Evolutionary conservation across 345 rosid genomes (phyloP).

Genomic region (Toxicodendron radicans): DNA sequence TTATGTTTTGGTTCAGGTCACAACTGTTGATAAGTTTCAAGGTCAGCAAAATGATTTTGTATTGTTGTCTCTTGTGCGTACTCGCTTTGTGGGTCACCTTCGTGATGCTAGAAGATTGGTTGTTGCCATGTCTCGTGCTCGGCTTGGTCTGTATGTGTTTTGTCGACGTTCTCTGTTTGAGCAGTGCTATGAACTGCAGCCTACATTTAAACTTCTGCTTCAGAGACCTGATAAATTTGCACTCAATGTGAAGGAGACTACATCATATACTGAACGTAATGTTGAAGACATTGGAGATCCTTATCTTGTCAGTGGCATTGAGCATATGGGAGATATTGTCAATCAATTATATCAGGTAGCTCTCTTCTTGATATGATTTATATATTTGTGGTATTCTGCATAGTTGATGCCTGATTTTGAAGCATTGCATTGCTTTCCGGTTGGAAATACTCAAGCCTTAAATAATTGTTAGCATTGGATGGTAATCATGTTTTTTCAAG

Average conservation of each 20-base stretch:
- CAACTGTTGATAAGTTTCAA: slow-evolving; percentile 99
- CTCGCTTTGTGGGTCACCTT: slow-evolving; percentile 96
- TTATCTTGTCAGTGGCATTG: slow-evolving; percentile 57
- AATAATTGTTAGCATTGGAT: not conserved
- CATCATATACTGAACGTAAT: slow-evolving; percentile 66
- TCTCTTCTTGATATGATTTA: slow-evolving; percentile 7
- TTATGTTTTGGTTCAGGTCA: slow-evolving; percentile 49
- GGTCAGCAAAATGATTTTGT: slow-evolving; percentile 97
- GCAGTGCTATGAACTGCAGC: slow-evolving; percentile 96
- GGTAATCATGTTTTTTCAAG: not conserved
- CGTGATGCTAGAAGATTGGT: slow-evolving; percentile 96
- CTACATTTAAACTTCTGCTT: slow-evolving; percentile 79
- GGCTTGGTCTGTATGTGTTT: slow-evolving; percentile 86
- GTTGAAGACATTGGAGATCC: slow-evolving; percentile 71
- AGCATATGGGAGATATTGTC: slow-evolving; percentile 77
- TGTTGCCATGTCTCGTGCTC: slow-evolving; percentile 99
- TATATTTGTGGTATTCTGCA: not conserved
- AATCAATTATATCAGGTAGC: slow-evolving; percentile 67
- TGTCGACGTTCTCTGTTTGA: slow-evolving; percentile 90
- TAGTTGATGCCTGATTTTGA: not conserved
- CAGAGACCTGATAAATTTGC: slow-evolving; percentile 82
- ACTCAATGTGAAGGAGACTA: slow-evolving; percentile 59
- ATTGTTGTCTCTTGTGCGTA: slow-evolving; percentile 90
- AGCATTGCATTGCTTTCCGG: not conserved
- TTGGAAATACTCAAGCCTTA: not conserved